Conservation (phyloP, 352 stramenopile species). For the Nothophytophthora sp. region DNA sequence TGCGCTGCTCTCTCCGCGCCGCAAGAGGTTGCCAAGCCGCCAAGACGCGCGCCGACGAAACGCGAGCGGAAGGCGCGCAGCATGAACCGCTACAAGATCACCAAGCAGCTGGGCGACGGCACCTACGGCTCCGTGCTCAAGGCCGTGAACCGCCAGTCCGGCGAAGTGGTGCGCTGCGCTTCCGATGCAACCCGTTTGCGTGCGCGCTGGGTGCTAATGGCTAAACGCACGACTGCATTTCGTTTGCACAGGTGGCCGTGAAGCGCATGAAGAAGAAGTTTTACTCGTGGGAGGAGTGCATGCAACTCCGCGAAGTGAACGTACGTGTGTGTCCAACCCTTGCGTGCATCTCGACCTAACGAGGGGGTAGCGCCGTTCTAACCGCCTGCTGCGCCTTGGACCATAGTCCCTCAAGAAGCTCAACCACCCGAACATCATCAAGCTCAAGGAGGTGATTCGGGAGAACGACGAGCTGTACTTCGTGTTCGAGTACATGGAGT, state of each 20-base stretch:
- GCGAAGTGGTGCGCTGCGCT: conserved; percentile 85
- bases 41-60: background rate
- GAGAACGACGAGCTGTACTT: conserved; percentile 98
- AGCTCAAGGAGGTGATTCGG: conserved; percentile 98
- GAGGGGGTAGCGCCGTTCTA: conserved; percentile 1
- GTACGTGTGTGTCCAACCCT: conserved; percentile 37
- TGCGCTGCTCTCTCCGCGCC: background rate
- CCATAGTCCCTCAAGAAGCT: conserved; percentile 92
- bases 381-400: background rate
- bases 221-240: background rate
- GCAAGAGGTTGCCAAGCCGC: too few relatives aligned
- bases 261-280: conserved; percentile 99
- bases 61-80: background rate
- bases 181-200: background rate
- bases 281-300: conserved; percentile 96
- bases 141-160: conserved; percentile 92
- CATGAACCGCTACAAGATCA: conserved; percentile 96
- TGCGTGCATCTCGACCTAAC: background rate
- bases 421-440: conserved; percentile 98
- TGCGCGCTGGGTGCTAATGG: background rate
- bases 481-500: conserved; percentile 99
- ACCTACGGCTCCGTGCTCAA: conserved; percentile 96
- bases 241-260: conserved; percentile 80
- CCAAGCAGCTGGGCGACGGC: conserved; percentile 95
- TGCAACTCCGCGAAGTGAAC: conserved; percentile 97